A percentile compares a stretch with the other conserved stretches of the same genome.
phyloP scores from a whole-genome alignment of 768 basidiomycete species.

The Pholiota microspora region DNA sequence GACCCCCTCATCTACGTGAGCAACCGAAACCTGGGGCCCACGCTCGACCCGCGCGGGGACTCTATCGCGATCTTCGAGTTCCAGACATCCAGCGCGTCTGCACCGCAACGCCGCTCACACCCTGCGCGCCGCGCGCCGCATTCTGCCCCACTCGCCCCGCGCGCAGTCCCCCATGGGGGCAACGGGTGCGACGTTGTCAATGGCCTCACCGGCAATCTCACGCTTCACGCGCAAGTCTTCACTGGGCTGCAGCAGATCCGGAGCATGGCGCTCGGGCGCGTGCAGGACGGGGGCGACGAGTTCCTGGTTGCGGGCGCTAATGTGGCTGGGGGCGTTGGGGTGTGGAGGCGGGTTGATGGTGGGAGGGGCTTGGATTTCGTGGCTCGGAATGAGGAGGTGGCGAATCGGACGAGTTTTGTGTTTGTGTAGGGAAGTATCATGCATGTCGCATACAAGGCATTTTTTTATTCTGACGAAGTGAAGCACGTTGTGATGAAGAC shows the following conservation, averaged over 20 bases:
- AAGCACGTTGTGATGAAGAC: too few relatives aligned
- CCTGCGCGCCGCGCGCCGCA: too few relatives aligned
- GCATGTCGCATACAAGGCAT: too few relatives aligned
- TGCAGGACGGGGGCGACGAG: conserved; percentile 40
- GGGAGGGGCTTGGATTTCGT: conserved; percentile 51
- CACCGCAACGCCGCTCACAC: neutral
- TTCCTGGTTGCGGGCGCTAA: conserved; percentile 45
- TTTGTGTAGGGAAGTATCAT: conserved; percentile 24
- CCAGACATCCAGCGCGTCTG: conserved; percentile 23
- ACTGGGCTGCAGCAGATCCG: conserved; percentile 61
- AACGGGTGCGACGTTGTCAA: neutral
- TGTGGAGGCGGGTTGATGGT: conserved; percentile 49
- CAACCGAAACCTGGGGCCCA: conserved; percentile 51
- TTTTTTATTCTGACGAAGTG: too few relatives aligned
- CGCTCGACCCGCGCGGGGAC: conserved; percentile 49
- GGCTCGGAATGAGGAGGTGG: conserved; percentile 47
- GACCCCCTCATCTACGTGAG: conserved; percentile 58
- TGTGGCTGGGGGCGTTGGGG: conserved; percentile 50
- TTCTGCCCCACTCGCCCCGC: neutral
- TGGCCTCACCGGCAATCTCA: conserved; percentile 20
- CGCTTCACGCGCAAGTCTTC: conserved; percentile 46
- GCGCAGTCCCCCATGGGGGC: neutral
- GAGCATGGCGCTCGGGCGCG: conserved; percentile 56
- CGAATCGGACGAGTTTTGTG: conserved; percentile 52
- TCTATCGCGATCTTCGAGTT: conserved; percentile 59